A percentile compares a stretch with the other conserved stretches of the same genome.
phyloP scores from a whole-genome alignment of 371 early-diverging fungal species.

The Parasitella parasitica region DNA sequence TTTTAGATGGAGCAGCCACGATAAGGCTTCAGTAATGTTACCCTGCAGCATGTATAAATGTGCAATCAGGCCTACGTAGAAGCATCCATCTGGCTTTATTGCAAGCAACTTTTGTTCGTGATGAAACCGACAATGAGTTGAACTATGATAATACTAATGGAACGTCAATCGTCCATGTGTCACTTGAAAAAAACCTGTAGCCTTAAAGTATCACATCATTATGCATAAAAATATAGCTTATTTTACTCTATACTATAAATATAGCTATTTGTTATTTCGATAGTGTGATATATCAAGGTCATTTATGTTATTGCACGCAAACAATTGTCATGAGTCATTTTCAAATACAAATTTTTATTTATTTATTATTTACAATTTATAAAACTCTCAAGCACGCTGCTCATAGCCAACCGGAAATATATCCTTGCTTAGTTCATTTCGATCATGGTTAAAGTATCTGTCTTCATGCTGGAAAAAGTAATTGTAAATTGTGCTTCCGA shows the following conservation, averaged over 20 bases:
- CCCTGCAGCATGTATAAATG: too few species aligned
- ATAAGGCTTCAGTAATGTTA: too few species aligned
- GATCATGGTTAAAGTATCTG: conserved; percentile 37
- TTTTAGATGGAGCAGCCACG: too few species aligned
- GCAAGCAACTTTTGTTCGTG: too few species aligned
- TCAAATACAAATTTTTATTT: background rate
- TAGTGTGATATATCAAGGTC: background rate
- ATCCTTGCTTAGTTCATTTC: conserved; percentile 40
- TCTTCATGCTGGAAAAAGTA: conserved; percentile 33
- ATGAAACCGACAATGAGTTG: too few species aligned
- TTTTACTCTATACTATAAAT: background rate
- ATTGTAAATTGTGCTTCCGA: conserved; percentile 24
- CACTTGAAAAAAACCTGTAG: background rate
- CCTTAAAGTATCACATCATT: background rate
- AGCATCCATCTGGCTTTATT: too few species aligned
- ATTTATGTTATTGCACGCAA: background rate
- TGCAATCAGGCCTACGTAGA: too few species aligned
- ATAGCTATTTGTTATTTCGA: background rate
- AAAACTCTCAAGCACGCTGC: background rate
- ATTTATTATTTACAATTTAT: background rate
- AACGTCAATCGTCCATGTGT: background rate
- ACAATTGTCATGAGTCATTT: background rate
- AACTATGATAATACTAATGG: background rate
- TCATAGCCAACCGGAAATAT: conserved; percentile 33
- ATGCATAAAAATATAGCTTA: background rate